Evolutionary conservation across 1,139 yeast species (phyloP), one percentile per base, ranked within the genome.

Genomic region (Schizosaccharomyces versatilis): DNA sequence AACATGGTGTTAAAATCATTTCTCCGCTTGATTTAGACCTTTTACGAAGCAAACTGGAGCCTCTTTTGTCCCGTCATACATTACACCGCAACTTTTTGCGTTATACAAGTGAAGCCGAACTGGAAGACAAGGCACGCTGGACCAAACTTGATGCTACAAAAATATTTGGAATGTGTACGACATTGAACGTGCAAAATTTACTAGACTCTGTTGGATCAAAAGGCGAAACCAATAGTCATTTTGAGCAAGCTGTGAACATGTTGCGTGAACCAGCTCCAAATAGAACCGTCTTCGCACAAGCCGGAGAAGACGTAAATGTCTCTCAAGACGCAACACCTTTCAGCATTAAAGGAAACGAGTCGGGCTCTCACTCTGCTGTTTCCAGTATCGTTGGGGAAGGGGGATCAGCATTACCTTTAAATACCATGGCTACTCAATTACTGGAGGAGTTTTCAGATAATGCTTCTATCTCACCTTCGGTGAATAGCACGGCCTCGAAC

Each of bases 31-130:
- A 61, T 51, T 64, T 63, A 53, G 68, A 72, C 49, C 61, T 62
- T 6, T 58, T 61, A 17, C 59, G 62, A n/a, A 61, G 69, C 3
- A 62, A 59, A 9, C 52, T 53, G 24, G 55, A 62, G 47, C 57
- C 62, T 1, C 54, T 68, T 10, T 60, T 70, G 15, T 63, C 62
- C 10, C 58, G 64, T 14, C 71, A 75, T 59, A 62, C 69, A 39
- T 59, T 78, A 9, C 82, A 80, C 60, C 80, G 81, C 0, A 71
- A 73, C 54, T 67, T 78, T 52, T 58, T 71, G 62, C 64, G 57
- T 52, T 62, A 57, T 47, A 64, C 73, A 0, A 59, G 67, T 0
- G 69, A 68, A 36, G 66, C 69, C n/a, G 83, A 78, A 59, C 61
- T 73, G 3, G 60, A 65, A 7, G 70, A 71, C 56, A 58, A 60